These are phyloP conservation scores for Penicillium sclerotigenum DNA, from an alignment of 2,329 filamentous ascomycete genomes.

Conservation along the genomic window DNA sequence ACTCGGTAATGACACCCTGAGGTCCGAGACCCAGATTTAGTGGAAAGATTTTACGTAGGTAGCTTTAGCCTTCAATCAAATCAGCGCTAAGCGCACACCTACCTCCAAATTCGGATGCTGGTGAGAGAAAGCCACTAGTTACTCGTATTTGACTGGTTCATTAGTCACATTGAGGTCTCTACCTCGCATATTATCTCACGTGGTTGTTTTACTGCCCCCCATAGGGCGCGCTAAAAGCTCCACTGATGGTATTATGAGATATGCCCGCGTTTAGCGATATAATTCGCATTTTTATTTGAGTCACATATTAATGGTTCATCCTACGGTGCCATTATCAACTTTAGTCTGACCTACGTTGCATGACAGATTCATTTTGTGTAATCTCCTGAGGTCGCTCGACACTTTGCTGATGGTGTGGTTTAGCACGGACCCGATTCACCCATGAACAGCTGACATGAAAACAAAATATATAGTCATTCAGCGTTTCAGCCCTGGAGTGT, in stretches of 20 bases:
- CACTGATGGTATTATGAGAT: background rate
- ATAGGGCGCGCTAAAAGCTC: background rate
- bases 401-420: background rate
- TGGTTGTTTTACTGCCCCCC: background rate
- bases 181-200: background rate
- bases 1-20: background rate
- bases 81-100: background rate
- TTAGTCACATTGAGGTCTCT: background rate
- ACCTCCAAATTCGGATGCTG: background rate
- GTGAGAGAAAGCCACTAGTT: background rate
- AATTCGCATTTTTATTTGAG: background rate
- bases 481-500: background rate
- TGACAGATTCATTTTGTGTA: background rate
- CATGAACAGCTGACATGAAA: background rate
- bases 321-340: background rate
- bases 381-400: background rate
- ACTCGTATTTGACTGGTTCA: background rate
- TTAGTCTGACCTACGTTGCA: background rate
- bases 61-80: background rate
- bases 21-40: too few species aligned
- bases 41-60: background rate
- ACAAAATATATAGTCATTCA: background rate
- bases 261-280: background rate
- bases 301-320: background rate
- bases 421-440: background rate